phyloP scores from a whole-genome alignment of 2,329 filamentous ascomycete species.

The Ploettnerulaceae sp. region DNA sequence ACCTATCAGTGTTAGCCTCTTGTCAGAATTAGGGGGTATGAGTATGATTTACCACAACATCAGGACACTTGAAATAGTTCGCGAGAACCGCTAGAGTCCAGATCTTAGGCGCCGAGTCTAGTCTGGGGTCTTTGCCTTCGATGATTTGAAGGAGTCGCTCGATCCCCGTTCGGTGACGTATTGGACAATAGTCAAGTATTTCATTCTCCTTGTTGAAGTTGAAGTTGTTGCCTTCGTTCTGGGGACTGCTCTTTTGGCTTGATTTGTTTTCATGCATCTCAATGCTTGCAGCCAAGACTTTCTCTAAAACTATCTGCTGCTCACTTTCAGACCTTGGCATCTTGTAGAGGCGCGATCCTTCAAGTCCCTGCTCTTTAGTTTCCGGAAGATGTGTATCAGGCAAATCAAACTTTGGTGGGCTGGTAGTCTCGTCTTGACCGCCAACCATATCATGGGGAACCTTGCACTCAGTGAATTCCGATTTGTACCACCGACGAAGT shows the following conservation, averaged over 20 bases:
- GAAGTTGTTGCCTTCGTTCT: too few species aligned
- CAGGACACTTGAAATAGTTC: conserved; percentile 50
- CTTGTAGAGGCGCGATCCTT: too few species aligned
- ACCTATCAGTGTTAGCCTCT: conserved; percentile 17
- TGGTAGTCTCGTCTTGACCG: conserved; percentile 43
- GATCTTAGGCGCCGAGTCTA: conserved; percentile 62
- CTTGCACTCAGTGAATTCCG: conserved; percentile 33
- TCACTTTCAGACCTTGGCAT: too few species aligned
- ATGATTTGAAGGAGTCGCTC: conserved; percentile 57
- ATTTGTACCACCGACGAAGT: conserved; percentile 51
- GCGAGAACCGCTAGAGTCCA: conserved; percentile 63
- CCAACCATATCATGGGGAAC: conserved; percentile 40
- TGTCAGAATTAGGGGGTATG: background rate
- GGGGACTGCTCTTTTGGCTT: background rate
- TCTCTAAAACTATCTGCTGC: too few species aligned
- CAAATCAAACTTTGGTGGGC: too few species aligned
- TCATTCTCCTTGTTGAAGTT: conserved; percentile 8
- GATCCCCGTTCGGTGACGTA: conserved; percentile 59
- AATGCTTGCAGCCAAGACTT: too few species aligned
- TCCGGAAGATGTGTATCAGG: background rate
- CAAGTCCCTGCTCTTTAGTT: background rate
- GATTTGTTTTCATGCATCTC: background rate
- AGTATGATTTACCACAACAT: conserved; percentile 40
- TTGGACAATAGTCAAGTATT: conserved; percentile 56
- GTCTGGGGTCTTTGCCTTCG: conserved; percentile 46